Evolutionary conservation across 495 filamentous ascomycete species (phyloP).

Genomic region (Podospora anserina): DNA sequence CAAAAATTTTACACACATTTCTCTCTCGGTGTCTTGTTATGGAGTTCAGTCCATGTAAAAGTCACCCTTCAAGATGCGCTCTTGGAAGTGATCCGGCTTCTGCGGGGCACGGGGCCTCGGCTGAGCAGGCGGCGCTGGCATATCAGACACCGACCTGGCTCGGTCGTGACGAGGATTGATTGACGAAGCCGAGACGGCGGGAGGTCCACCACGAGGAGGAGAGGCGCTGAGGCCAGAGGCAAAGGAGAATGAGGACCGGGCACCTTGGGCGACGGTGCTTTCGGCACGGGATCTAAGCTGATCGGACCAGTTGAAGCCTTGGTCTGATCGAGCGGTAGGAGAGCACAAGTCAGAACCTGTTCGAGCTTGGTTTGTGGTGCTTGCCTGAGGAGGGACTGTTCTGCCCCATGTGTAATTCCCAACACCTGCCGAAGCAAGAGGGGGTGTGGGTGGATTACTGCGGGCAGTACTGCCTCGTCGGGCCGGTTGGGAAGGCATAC

Average conservation of each 20-base stretch:
- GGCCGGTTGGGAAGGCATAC: conserved; percentile 43
- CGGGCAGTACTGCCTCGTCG: conserved; percentile 29
- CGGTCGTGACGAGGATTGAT: conserved; percentile 57
- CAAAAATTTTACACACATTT: neutral
- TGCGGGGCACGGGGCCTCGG: conserved; percentile 43
- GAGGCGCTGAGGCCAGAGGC: conserved; percentile 34
- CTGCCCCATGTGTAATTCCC: conserved; percentile 34
- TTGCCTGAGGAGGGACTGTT: conserved; percentile 44
- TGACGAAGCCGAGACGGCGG: conserved; percentile 25
- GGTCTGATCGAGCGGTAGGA: conserved; percentile 58
- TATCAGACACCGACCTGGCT: conserved; percentile 65
- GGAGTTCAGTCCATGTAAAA: conserved; percentile 89
- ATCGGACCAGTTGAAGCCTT: conserved; percentile 92
- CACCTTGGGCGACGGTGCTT: conserved; percentile 63
- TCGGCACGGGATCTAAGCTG: conserved; percentile 86
- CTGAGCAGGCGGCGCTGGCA: conserved; percentile 59
- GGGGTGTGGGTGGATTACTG: conserved; percentile 28
- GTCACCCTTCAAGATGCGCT: conserved; percentile 94
- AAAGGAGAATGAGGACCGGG: conserved; percentile 46
- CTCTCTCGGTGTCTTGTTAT: neutral
- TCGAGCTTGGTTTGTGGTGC: conserved; percentile 52
- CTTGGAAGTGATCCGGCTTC: conserved; percentile 88
- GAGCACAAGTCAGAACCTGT: conserved; percentile 56
- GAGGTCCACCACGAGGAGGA: conserved; percentile 40
- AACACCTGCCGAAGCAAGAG: conserved; percentile 16